Base-by-base conservation (phyloP, 208 protist species). In the Blechomonas ayalai region DNA sequence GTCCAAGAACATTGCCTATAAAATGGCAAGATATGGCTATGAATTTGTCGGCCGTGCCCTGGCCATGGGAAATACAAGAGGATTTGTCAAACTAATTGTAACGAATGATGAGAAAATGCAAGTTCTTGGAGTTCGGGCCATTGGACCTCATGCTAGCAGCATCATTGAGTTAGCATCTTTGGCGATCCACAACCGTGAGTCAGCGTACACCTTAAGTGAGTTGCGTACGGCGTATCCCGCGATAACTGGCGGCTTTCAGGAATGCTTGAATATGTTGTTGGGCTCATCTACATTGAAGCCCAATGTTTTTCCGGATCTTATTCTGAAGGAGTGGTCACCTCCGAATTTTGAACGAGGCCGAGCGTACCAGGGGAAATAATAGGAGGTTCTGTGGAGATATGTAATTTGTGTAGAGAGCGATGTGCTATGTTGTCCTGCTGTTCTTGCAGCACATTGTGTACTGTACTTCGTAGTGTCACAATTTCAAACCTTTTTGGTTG, bases 41-140 rank as follows among this genome's bases (percentile, higher is more conserved):
- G 80, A 90, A 45, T 86, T 83, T 42, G 81, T 91, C 12, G 66
- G 66, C 20, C 75, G 88, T 13, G 87, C 82, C 12, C 35, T 95
- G 6, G 83, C 82, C 1, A 91, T 90, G 79, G 79, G 82, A n/a
- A 92, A 86, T 54, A 84, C 82, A 8, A 52, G 61, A 18, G 88
- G 88, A 19, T 95, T 95, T 51, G 84, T 93, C 13, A 95, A 95
- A 45, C 61, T 95, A 24, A 79, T 95, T 19, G 88, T 95, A 12
- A 84, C 81, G 13, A 90, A 89, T 58, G 88, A 95, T 51, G 46
- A 47, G 24, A 85, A 86, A 53, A 92, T 89, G 82, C 82, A 83
- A 41, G 75, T 95, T 0, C 76, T 95, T 8, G 88, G 88, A 16
- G 82, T 95, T 10, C 67, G 88, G 32, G 88, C 88, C 24, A 69